These are phyloP conservation scores for Sicyos edulis DNA, from an alignment of 306 rosid species.

Conservation along the genomic window DNA sequence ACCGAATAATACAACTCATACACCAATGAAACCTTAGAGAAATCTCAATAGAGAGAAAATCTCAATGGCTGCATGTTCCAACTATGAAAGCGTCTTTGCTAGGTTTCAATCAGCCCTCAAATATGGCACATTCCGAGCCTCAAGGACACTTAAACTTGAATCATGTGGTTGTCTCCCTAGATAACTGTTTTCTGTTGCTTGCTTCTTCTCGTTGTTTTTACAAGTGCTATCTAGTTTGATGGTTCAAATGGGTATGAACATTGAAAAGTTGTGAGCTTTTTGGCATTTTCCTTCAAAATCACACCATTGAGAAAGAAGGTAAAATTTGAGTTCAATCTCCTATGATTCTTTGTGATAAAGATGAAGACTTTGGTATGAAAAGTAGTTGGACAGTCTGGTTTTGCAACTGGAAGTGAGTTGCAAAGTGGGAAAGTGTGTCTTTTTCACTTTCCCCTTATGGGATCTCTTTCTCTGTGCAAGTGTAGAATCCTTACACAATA, in stretches of 20 bases:
- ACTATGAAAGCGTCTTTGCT: neutral
- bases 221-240: neutral
- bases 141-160: neutral
- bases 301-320: slow-evolving; percentile 5
- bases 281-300: neutral
- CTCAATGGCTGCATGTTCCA: too few species aligned
- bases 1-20: too few species aligned
- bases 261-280: neutral
- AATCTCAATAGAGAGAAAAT: too few species aligned
- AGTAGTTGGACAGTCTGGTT: slow-evolving; percentile 3
- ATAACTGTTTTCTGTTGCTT: too few species aligned
- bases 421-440: slow-evolving; percentile 6
- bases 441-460: neutral
- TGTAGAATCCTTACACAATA: too few species aligned
- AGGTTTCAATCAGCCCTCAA: neutral
- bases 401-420: neutral
- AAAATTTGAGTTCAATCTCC: neutral
- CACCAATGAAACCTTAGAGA: too few species aligned
- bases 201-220: neutral
- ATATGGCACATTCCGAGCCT: too few species aligned
- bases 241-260: neutral
- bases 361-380: slow-evolving; percentile 1
- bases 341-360: slow-evolving; percentile 13
- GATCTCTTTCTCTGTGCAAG: too few species aligned
- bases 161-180: too few species aligned